Base-by-base conservation (phyloP, 208 protist genomes). In the Leishmania guyanensis region DNA sequence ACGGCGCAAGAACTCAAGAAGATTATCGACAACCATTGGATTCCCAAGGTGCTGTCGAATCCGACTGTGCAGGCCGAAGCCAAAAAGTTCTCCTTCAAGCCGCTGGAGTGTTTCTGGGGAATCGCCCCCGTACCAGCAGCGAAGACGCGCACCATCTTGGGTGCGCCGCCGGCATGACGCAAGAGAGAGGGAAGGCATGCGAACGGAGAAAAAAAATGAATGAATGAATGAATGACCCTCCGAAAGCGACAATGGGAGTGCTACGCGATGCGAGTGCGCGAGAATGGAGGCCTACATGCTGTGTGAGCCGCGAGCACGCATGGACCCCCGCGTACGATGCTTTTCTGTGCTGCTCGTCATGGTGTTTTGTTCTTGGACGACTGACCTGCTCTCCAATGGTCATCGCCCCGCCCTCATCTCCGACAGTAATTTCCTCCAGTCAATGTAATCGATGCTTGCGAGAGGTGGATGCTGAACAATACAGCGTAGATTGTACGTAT, bases 11-110 rank as follows among this genome's bases (percentile, higher is more conserved):
- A 96, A 72, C 69, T 97, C 56, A 90, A 89, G 85, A 62, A 65
- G 16, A 85, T 94, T 46, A 95, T 97, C 72, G 91, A 97, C 64
- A 53, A 84, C 22, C 69, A 90, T n/a, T 97, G 94, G 93, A 79
- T 96, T 46, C 92, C 94, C 5, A 87, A 89, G 50, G 79, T 96
- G 12, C 80, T 97, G 46, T 77, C 84, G n/a, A 85, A 89, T 69
- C 68, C 80, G 0, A 70, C 80, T 0, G 89, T 97, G 50, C 77
- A 69, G 36, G 78, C 71, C 26, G 86, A 94, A 66, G 92, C 84
- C 0, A 81, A 70, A 36, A 83, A 83, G 53, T 94, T 88, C 72
- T 77, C 74, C 10, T 96, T 95, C 80, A 72, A 70, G n/a, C 91
- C 91, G 3, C 77, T 92, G 17, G 73, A 86, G 53, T 97, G 94